A percentile compares a stretch with the other conserved stretches of the same genome.
phyloP scores from a whole-genome alignment of 164 flowering plant genomes.

The Malania oleifera region DNA sequence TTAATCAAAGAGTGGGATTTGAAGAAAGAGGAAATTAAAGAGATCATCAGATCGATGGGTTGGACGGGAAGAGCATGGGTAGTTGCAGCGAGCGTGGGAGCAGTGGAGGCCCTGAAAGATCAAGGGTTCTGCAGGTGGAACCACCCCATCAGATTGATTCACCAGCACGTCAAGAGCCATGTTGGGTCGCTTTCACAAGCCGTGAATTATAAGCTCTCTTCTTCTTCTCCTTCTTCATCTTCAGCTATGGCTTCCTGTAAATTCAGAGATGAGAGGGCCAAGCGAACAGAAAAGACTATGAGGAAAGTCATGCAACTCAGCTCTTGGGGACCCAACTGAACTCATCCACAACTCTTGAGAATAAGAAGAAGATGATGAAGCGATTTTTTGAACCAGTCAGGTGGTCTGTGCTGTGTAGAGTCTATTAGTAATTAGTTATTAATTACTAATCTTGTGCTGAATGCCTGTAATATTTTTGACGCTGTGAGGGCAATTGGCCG shows the following conservation, averaged over 20 bases:
- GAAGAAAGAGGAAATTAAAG: too few relatives aligned
- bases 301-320: conserved; percentile 22
- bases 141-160: conserved; percentile 14
- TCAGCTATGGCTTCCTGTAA: neutral
- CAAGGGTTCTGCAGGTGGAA: conserved; percentile 35
- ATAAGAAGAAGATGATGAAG: too few relatives aligned
- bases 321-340: conserved; percentile 20
- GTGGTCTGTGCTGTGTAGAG: too few relatives aligned
- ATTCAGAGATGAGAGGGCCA: conserved; percentile 4
- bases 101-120: conserved; percentile 32
- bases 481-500: too few relatives aligned
- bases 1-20: too few relatives aligned
- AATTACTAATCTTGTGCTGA: too few relatives aligned
- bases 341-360: too few relatives aligned
- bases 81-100: conserved; percentile 25
- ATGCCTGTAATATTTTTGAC: too few relatives aligned
- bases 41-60: conserved; percentile 22
- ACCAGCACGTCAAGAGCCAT: conserved; percentile 22
- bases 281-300: conserved; percentile 19
- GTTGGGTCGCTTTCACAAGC: conserved; percentile 16
- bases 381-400: too few relatives aligned
- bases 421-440: too few relatives aligned
- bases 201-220: conserved; percentile 3
- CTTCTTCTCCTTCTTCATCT: conserved; percentile 15
- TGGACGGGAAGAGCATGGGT: conserved; percentile 13